Evolutionary conservation across 169 alveolate genomes (phyloP), one percentile per base, ranked within the genome.

Genomic region (Cryptosporidium muris): DNA sequence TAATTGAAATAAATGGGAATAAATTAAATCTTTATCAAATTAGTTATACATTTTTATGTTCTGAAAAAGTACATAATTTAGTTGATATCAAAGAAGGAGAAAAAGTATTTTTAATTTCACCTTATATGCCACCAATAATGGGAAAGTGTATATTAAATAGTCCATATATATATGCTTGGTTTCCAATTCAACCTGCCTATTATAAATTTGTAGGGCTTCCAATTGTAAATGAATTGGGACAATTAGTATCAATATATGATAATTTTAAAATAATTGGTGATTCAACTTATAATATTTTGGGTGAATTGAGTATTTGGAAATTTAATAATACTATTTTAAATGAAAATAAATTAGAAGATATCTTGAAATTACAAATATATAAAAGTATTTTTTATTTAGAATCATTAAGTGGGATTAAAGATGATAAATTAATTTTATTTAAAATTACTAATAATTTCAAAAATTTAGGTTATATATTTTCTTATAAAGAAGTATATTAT

Each of bases 131-230:
- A 58, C 54, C 74, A 6, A 56, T 74, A 3, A 74, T 47, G 3
- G 85, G 85, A 58, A 74, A 60, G 38, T 74, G 85, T 34, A 34
- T 74, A 40, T 74, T 45, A 52, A 74, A 74, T 34, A 11, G 25
- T 43, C 85, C 85, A 11, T 42, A 42, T 42, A 58, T 40, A 38
- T 74, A 74, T 49, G 54, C 85, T 12, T 74, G 36, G n/a, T 74
- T 74, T 43, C 85, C 85, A 14, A 74, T 74, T 9, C 4, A 25
- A 25, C 34, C 74, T 4, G 67, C 36, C 9, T 49, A 54, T 60
- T 58, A 63, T n/a, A 60, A 74, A 54, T 74, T 74, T 60, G 54
- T 60, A n/a, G 85, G 85, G 25, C 74, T 74, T 9, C 85, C 85
- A 1, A 58, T 74, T 25, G 45, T 58, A 25, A 74, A 74, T 60